phyloP scores from a whole-genome alignment of 306 rosid species.

The Morella rubra region DNA sequence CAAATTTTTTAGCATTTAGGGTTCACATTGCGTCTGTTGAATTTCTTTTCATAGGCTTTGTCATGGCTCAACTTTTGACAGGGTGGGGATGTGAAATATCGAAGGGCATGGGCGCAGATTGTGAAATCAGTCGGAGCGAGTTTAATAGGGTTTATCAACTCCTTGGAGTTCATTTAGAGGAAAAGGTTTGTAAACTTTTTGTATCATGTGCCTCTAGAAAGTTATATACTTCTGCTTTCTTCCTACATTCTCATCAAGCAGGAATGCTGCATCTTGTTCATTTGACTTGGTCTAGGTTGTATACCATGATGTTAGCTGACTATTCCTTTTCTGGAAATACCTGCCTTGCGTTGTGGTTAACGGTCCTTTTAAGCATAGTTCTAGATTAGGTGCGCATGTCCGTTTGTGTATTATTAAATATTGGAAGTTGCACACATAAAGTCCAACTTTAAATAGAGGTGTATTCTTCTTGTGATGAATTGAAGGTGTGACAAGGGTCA shows the following conservation, averaged over 20 bases:
- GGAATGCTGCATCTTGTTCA: not conserved
- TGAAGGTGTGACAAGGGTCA: not conserved
- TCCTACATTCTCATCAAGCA: not conserved
- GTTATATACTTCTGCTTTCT: constrained; percentile 12
- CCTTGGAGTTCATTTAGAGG: constrained; percentile 77
- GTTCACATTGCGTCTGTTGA: not conserved
- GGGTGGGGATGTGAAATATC: constrained; percentile 78
- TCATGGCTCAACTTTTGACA: constrained; percentile 27
- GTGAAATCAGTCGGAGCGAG: constrained; percentile 87
- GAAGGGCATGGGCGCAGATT: constrained; percentile 79
- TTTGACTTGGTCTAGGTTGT: not conserved
- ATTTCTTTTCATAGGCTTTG: not conserved
- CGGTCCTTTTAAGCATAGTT: not conserved
- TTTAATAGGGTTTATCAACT: constrained; percentile 81
- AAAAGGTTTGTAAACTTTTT: constrained; percentile 49
- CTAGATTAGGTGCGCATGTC: not conserved
- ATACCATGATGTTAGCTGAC: not conserved
- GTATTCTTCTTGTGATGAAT: not conserved
- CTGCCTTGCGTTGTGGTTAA: not conserved
- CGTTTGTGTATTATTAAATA: not conserved
- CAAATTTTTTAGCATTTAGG: not conserved
- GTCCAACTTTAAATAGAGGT: not conserved
- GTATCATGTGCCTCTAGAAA: not conserved
- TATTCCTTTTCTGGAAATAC: not conserved
- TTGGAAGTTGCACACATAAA: not conserved